Evolutionary conservation across 495 filamentous ascomycete species (phyloP), one percentile per base, ranked within the genome.

Genomic region (Mycothermus thermophilus): DNA sequence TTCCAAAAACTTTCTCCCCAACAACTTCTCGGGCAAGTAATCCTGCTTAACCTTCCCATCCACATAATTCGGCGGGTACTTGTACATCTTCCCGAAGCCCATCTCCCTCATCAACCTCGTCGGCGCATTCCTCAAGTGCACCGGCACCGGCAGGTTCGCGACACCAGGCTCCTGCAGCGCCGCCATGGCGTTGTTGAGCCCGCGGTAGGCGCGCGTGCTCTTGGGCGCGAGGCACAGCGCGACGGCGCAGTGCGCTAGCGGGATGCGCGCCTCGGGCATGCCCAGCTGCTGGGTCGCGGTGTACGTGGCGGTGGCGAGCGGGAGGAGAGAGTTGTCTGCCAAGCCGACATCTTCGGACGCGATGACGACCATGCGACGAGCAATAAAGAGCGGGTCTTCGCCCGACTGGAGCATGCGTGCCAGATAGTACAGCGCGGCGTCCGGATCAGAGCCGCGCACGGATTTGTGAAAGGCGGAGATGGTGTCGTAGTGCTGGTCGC

Each of bases 401-500:
- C 90, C 90, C 1, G 80, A 85, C 41, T 90, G 77, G n/a, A 97
- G 69, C 90, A 97, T 97, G 28, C 90, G 79, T 3, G 80, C 79
- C 5, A 97, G 73, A 53, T 95, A 97, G 60, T 94, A 96, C 2
- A 97, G 66, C 1, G 86, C 67, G 0, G 86, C 90, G 56, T 96
- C 79, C 2, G 88, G 60, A 49, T 90, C 74, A 34, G 75, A 80
- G 14, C 90, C 90, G 12, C 90, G 81, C 18, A 96, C 72, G 10
- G 83, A 84, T 44, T 97, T 97, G 64, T 97, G 90, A 52, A 97
- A 90, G 29, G 90, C 90, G 2, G 83, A 92, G 46, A 97, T 96
- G 32, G 80, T 84, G 50, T 96, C 87, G 56, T 81, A 97, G 57
- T 96, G 90, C 51, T 92, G 81, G 57, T 97, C 90, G 16, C 90